A percentile compares a stretch with the other conserved stretches of the same genome.
These are phyloP conservation scores for Tricholoma sp. DNA, from an alignment of 768 basidiomycete species.

Conservation along the genomic window DNA sequence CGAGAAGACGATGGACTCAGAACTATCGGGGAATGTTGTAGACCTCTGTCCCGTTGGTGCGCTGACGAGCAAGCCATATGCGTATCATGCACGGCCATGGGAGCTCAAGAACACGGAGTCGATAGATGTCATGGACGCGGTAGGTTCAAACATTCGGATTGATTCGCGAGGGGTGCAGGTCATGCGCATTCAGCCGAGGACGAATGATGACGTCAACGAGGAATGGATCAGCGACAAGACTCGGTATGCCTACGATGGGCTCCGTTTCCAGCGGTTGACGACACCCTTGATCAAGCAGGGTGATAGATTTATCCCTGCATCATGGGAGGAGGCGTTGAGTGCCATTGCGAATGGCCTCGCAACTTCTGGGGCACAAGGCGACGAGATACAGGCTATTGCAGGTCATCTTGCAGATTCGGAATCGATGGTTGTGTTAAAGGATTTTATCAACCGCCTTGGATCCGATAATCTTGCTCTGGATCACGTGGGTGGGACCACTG, in stretches of 20 bases:
- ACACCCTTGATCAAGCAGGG: constrained; percentile 86
- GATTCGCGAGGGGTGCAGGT: constrained; percentile 95
- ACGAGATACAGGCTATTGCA: constrained; percentile 94
- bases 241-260: constrained; percentile 92
- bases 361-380: constrained; percentile 74
- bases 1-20: constrained; percentile 95
- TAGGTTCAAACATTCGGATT: constrained; percentile 94
- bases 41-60: constrained; percentile 99
- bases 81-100: constrained; percentile 97
- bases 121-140: constrained; percentile 90
- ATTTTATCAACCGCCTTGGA: constrained; percentile 86
- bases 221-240: constrained; percentile 99
- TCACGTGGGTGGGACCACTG: constrained; percentile 56
- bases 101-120: constrained; percentile 98
- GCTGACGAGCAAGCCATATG: constrained; percentile 96
- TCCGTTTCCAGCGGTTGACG: constrained; percentile 92
- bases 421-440: constrained; percentile 88
- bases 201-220: constrained; percentile 98
- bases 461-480: constrained; percentile 92
- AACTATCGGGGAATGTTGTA: constrained; percentile 94
- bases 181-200: constrained; percentile 94
- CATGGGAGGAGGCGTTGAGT: constrained; percentile 87
- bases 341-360: constrained; percentile 76
- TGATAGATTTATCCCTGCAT: constrained; percentile 85
- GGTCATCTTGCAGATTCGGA: constrained; percentile 94